phyloP scores from a whole-genome alignment of 208 protist genomes.

The Trypanosoma scelopori region DNA sequence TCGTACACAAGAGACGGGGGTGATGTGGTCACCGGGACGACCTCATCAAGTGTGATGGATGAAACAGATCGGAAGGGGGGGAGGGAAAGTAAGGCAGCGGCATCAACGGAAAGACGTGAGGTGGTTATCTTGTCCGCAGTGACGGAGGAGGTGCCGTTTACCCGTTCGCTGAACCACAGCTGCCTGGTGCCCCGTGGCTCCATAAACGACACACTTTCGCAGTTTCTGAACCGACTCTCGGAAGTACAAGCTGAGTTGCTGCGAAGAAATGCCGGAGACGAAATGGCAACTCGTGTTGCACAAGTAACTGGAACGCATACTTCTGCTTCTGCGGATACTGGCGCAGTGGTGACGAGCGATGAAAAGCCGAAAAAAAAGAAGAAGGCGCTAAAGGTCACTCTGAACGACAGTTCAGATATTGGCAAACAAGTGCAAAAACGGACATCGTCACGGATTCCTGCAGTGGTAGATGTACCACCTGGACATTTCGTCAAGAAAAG shows the following conservation, averaged over 20 bases:
- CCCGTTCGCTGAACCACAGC: slow-evolving; percentile 36
- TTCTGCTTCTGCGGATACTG: background rate
- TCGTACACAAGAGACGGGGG: background rate
- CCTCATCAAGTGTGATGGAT: too few species aligned
- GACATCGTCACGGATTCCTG: background rate
- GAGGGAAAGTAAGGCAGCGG: background rate
- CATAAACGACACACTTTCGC: slow-evolving; percentile 44
- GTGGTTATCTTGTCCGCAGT: slow-evolving; percentile 44
- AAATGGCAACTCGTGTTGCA: slow-evolving; percentile 19
- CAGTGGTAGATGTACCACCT: slow-evolving; percentile 1
- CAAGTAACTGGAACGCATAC: background rate
- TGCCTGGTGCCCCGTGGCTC: slow-evolving; percentile 43
- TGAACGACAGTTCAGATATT: background rate
- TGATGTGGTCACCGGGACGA: too few species aligned
- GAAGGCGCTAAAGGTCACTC: background rate
- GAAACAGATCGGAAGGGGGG: background rate
- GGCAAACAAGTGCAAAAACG: background rate
- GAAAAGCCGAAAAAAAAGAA: slow-evolving; percentile 14
- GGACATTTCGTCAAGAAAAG: slow-evolving; percentile 24
- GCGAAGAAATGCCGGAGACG: background rate
- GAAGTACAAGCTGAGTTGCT: slow-evolving; percentile 33
- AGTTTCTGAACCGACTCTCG: slow-evolving; percentile 47
- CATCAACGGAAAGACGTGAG: slow-evolving; percentile 25
- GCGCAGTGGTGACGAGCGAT: background rate
- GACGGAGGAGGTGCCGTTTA: slow-evolving; percentile 31